A percentile compares a stretch with the other conserved stretches of the same genome.
These are phyloP conservation scores for Pythium aphanidermatum DNA, from an alignment of 352 stramenopile genomes.

Conservation along the genomic window DNA sequence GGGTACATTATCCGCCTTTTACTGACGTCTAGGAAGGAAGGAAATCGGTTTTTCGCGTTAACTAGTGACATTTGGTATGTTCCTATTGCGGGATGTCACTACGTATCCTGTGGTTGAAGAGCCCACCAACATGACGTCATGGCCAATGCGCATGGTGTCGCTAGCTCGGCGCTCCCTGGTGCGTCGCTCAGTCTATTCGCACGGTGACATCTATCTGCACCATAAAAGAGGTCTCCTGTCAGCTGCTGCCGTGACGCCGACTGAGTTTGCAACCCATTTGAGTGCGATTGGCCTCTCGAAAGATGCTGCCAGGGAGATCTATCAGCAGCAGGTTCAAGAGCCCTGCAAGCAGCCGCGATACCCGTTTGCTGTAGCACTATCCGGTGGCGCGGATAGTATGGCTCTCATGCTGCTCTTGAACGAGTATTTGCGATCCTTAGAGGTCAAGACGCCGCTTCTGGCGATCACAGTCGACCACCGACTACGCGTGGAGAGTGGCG, in stretches of 20 bases:
- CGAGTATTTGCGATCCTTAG: conserved; percentile 43
- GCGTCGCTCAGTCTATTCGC: too few relatives aligned
- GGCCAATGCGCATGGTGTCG: too few relatives aligned
- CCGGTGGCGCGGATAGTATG: conserved; percentile 77
- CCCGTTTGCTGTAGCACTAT: conserved; percentile 67
- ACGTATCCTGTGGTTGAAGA: too few relatives aligned
- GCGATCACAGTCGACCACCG: conserved; percentile 78
- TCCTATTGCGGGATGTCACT: too few relatives aligned
- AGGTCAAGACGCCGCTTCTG: conserved; percentile 55
- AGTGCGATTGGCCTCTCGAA: background rate
- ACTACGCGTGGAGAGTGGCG: conserved; percentile 53
- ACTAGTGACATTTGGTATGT: too few relatives aligned
- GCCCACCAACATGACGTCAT: too few relatives aligned
- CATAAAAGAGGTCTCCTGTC: background rate
- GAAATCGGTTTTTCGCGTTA: too few relatives aligned
- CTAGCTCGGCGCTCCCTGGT: too few relatives aligned
- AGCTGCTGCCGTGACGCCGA: background rate
- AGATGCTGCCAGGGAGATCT: conserved; percentile 6
- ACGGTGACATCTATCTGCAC: background rate
- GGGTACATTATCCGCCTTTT: too few relatives aligned
- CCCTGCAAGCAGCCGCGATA: conserved; percentile 11
- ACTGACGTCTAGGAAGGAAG: too few relatives aligned
- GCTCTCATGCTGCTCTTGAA: conserved; percentile 67
- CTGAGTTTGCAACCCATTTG: background rate
- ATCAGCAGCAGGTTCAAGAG: background rate